These are phyloP conservation scores for Phialemoniopsis sp. DNA, from an alignment of 2,329 filamentous ascomycete genomes.

Conservation along the genomic window DNA sequence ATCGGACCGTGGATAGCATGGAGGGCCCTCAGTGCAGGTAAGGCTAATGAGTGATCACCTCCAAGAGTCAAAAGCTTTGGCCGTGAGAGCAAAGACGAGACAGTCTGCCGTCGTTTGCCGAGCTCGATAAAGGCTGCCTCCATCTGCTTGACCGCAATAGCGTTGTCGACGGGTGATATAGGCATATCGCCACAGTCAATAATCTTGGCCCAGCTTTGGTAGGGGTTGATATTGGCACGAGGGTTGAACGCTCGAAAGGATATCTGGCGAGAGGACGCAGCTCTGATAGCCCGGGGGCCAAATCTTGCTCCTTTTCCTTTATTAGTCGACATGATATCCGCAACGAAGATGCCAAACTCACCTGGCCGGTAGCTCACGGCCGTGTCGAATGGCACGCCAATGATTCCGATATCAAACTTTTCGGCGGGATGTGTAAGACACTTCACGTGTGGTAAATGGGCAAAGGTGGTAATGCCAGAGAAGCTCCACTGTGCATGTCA, in stretches of 20 bases:
- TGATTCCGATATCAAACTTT: constrained; percentile 66
- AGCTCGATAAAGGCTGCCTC: constrained; percentile 74
- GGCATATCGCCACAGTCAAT: constrained; percentile 91
- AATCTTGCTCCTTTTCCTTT: constrained; percentile 64
- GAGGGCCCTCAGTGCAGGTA: constrained; percentile 66
- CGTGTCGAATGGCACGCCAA: constrained; percentile 72
- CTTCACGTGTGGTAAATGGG: constrained; percentile 64
- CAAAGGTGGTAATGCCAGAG: constrained; percentile 71
- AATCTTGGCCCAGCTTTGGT: constrained; percentile 71
- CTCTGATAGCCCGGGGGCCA: constrained; percentile 81
- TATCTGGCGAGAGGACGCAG: constrained; percentile 77
- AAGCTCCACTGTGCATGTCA: constrained; percentile 63
- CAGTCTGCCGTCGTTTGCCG: constrained; percentile 31
- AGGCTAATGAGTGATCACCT: constrained; percentile 68
- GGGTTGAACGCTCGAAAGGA: constrained; percentile 79
- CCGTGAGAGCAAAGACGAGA: constrained; percentile 23
- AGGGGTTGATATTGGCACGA: constrained; percentile 79
- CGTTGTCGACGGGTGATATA: constrained; percentile 82
- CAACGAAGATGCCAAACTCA: too few relatives aligned
- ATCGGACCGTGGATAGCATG: constrained; percentile 60
- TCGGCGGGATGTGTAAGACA: constrained; percentile 63
- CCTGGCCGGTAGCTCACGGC: constrained; percentile 67
- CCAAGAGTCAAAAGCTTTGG: constrained; percentile 65
- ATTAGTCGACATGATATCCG: too few relatives aligned
- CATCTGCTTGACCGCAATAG: constrained; percentile 78